Base-by-base conservation (phyloP, 768 basidiomycete genomes). In the Pleurotus citrinopileatus region DNA sequence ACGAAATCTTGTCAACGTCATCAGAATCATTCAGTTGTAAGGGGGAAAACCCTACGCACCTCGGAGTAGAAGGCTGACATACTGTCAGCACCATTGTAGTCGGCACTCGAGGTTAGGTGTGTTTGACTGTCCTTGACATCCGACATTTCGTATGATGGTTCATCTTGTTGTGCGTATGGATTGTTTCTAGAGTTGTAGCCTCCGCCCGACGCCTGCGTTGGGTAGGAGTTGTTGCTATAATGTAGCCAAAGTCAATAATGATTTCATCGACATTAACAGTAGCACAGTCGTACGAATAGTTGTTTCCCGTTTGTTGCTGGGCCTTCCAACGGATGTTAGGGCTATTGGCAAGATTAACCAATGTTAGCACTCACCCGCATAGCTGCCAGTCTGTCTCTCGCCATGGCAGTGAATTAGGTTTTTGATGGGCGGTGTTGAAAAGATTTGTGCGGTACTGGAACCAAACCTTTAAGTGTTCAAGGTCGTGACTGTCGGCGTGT, bases 381-480 rank as follows among this genome's bases (percentile, higher is more conserved):
- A 58, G 87, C 89, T 63, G 90, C 92, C 60, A 95, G 81, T 79
- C 93, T 84, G 75, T 95, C 92, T 82, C 93, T 84, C 60, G 93
- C 90, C 86, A 91, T 88, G 61, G 62, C 69, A 60, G 15, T 12
- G 3, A 34, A 34, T 34, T 51, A 51, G 20, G 17, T 36, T 22
- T 19, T 36, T 29, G 26, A 28, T 26, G 28, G 25, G 15, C 17
- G 34, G 15, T 15, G 23, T 27, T 28, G 28, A 34, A 36, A 22
- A 4, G 17, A 12, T 34, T 28, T 25, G 29, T 37, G 48, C 15
- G 17, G 9, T 34, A n/a, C n/a, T 34, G 10, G 9, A 44, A 44
- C 20, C 20, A 4, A 23, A 12, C 42, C n/a, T 4, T 25, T 23
- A 25, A 34, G 9, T 34, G 32, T n/a, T 3, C 32, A 34, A 3